Evolutionary conservation across 202 grass and related monocot species (phyloP).

Genomic region (Hordeum pubiflorum): DNA sequence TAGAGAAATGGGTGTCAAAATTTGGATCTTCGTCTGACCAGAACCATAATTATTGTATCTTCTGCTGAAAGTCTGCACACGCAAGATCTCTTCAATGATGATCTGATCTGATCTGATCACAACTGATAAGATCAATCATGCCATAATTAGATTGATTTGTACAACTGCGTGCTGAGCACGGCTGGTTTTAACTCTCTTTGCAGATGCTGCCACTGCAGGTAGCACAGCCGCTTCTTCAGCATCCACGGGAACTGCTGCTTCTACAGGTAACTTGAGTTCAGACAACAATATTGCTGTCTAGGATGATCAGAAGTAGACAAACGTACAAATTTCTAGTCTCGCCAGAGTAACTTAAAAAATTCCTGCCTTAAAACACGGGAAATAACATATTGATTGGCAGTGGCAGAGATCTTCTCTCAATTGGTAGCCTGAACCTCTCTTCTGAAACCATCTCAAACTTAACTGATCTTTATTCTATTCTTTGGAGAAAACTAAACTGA

Average conservation of each 20-base stretch:
- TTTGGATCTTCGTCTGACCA: background rate
- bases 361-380: background rate
- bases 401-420: background rate
- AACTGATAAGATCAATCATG: background rate
- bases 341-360: background rate
- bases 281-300: background rate
- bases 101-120: background rate
- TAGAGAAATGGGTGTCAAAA: background rate
- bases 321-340: background rate
- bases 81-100: background rate
- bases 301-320: background rate
- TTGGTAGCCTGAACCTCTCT: background rate
- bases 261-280: conserved; percentile 7
- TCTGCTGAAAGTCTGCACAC: too few relatives aligned
- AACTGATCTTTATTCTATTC: background rate
- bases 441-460: background rate
- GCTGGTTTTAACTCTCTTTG: background rate
- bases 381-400: background rate
- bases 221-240: conserved; percentile 28
- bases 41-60: background rate
- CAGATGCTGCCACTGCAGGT: conserved; percentile 8
- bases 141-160: background rate
- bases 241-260: conserved; percentile 25
- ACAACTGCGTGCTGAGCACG: background rate
- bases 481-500: background rate